These are phyloP conservation scores for Sungouiozyma ichnusensis DNA, from an alignment of 805 yeast species.

Conservation along the genomic window DNA sequence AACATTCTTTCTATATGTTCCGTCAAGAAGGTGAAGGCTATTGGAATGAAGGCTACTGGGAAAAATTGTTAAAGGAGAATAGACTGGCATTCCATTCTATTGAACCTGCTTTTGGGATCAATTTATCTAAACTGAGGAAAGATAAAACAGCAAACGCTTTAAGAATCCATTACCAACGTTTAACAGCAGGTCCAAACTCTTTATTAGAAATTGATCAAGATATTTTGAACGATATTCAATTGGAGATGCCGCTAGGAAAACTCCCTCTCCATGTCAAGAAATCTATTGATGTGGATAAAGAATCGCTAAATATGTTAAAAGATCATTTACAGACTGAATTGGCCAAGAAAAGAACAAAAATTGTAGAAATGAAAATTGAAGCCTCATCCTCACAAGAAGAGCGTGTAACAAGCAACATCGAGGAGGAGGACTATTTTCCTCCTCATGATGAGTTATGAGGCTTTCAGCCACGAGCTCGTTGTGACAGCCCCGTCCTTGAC, in stretches of 20 bases:
- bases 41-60: conserved; percentile 95
- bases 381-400: not conserved
- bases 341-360: not conserved
- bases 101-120: conserved; percentile 77
- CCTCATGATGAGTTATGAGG: not conserved
- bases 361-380: not conserved
- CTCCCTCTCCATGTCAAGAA: conserved; percentile 1
- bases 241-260: conserved; percentile 29
- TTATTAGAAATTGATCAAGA: conserved; percentile 85
- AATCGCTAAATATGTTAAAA: not conserved
- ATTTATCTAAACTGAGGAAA: conserved; percentile 54
- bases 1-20: conserved; percentile 58
- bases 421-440: not conserved
- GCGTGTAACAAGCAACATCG: not conserved
- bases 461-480: no score
- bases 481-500: no score
- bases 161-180: conserved; percentile 73
- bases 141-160: conserved; percentile 67
- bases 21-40: conserved; percentile 71
- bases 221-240: conserved; percentile 79
- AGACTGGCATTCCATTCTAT: conserved; percentile 57
- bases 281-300: not conserved
- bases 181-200: conserved; percentile 71
- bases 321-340: not conserved
- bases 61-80: conserved; percentile 43